These are phyloP conservation scores for Hygrophorus pudorinus DNA, from an alignment of 768 basidiomycete genomes.

Conservation along the genomic window DNA sequence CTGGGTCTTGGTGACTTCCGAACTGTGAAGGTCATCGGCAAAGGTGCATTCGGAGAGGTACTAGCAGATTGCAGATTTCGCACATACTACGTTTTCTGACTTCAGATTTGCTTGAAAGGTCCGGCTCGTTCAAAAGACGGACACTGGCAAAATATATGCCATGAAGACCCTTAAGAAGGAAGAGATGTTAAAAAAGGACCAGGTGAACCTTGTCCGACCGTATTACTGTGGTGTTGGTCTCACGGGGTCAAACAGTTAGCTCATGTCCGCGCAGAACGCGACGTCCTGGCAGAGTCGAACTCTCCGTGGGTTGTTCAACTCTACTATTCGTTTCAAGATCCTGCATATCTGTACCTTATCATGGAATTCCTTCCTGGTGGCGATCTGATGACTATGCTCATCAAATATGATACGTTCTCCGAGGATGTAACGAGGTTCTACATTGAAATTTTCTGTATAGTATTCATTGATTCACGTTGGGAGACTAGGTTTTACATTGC, in stretches of 20 bases:
- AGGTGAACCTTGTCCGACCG: constrained; percentile 39
- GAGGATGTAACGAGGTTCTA: constrained; percentile 98
- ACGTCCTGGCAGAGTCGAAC: constrained; percentile 92
- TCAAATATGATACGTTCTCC: constrained; percentile 98
- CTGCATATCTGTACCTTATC: constrained; percentile 85
- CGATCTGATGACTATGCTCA: constrained; percentile 99
- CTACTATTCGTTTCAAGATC: constrained; percentile 97
- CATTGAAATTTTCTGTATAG: too few relatives aligned
- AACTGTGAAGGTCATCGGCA: constrained; percentile 98
- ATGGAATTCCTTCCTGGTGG: constrained; percentile 99
- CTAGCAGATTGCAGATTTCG: constrained; percentile 12
- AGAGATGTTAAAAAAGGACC: constrained; percentile 99
- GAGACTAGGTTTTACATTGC: constrained; percentile 98
- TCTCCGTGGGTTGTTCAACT: constrained; percentile 96
- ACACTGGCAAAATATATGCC: constrained; percentile 97
- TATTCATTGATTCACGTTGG: constrained; percentile 63
- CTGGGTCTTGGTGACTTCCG: constrained; percentile 88
- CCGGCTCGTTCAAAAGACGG: constrained; percentile 89
- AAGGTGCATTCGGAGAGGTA: constrained; percentile 98
- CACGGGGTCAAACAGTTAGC: constrained; percentile 52
- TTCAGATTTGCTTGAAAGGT: constrained; percentile 38
- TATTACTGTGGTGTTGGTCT: constrained; percentile 1
- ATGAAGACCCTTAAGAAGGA: constrained; percentile 98
- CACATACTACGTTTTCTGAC: not conserved
- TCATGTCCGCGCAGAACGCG: constrained; percentile 95